These are phyloP conservation scores for Musa beccarii DNA, from an alignment of 176 grass and related monocot genomes.

Conservation along the genomic window DNA sequence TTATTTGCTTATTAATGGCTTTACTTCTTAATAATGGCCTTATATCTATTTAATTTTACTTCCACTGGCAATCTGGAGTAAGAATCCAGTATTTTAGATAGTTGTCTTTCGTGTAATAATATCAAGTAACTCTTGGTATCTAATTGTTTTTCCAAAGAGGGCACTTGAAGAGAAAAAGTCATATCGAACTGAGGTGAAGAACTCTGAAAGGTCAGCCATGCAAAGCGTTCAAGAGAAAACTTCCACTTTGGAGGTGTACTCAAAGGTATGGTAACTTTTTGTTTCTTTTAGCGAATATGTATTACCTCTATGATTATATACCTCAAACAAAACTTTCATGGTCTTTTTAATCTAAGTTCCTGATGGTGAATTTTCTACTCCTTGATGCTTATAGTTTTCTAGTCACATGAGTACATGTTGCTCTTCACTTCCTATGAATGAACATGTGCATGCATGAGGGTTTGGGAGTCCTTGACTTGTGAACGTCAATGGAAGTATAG, in stretches of 20 bases:
- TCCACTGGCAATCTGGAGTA: neutral
- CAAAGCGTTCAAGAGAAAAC: constrained; percentile 64
- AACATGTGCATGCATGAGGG: neutral
- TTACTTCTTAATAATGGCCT: neutral
- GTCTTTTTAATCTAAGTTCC: too few relatives aligned
- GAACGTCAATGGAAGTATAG: neutral
- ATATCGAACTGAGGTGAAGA: constrained; percentile 45
- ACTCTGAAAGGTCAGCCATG: constrained; percentile 42
- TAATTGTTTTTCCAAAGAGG: constrained; percentile 28
- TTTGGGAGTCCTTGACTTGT: neutral
- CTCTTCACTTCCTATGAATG: neutral
- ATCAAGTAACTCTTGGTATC: constrained; percentile 11
- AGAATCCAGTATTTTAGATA: neutral
- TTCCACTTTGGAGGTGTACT: constrained; percentile 43
- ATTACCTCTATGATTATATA: neutral
- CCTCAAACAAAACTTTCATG: neutral
- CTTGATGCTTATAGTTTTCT: too few relatives aligned
- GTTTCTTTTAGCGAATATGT: neutral
- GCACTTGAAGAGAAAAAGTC: constrained; percentile 69
- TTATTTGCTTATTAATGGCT: neutral
- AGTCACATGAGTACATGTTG: neutral
- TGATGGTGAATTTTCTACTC: too few relatives aligned
- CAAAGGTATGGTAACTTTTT: constrained; percentile 39
- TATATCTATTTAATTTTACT: constrained; percentile 1
- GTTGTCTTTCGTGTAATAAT: neutral